Conservation (phyloP, 495 filamentous ascomycete species). For the Penicillium waksmanii region DNA sequence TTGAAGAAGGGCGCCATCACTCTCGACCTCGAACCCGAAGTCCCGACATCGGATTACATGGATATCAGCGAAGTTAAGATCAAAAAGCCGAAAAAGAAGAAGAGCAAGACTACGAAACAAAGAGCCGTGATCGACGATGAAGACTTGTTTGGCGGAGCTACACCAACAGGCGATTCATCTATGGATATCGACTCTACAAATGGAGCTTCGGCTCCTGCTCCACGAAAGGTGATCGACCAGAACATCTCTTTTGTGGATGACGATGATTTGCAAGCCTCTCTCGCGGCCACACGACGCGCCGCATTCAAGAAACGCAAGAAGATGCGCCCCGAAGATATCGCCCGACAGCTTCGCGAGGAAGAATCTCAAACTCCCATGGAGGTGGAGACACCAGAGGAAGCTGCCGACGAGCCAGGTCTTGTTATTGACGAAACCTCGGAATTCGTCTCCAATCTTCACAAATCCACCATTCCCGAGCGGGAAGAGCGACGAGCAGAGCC, state of each 20-base stretch:
- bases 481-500: slow-evolving; percentile 49
- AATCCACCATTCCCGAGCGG: slow-evolving; percentile 66
- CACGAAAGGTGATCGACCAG: slow-evolving; percentile 66
- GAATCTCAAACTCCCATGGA: slow-evolving; percentile 59
- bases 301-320: slow-evolving; percentile 91
- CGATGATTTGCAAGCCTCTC: slow-evolving; percentile 84
- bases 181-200: slow-evolving; percentile 79
- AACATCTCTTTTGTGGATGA: slow-evolving; percentile 81
- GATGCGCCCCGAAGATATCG: slow-evolving; percentile 81
- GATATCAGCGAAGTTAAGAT: slow-evolving; percentile 84
- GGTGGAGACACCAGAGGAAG: slow-evolving; percentile 45
- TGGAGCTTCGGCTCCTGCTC: slow-evolving; percentile 35
- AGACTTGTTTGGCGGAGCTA: slow-evolving; percentile 60
- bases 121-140: slow-evolving; percentile 75
- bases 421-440: slow-evolving; percentile 94
- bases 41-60: slow-evolving; percentile 80
- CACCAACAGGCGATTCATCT: slow-evolving; percentile 47
- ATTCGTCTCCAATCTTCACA: slow-evolving; percentile 85
- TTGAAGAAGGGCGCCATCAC: slow-evolving; percentile 71
- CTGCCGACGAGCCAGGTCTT: slow-evolving; percentile 68
- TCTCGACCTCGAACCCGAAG: slow-evolving; percentile 70
- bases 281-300: slow-evolving; percentile 76
- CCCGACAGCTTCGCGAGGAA: slow-evolving; percentile 79
- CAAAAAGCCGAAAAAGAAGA: slow-evolving; percentile 93
- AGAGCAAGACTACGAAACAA: slow-evolving; percentile 73